Conservation (phyloP, 1,284 basidiomycete genomes). For the Ceratobasidium sp. region DNA sequence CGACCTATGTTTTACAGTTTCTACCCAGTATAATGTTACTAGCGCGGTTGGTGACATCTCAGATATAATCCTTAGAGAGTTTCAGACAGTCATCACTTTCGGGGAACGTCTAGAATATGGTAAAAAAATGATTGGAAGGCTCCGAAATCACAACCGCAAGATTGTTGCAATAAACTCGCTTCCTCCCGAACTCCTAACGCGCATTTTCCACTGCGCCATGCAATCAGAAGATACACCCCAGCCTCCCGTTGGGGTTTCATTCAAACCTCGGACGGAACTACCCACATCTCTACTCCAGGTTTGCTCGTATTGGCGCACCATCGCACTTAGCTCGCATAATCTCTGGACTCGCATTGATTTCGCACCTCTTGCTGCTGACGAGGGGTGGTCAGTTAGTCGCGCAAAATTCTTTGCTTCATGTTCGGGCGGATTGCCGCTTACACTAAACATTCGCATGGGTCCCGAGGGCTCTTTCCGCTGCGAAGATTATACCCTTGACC, state of each 20-base stretch:
- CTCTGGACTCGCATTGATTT: constrained; percentile 2
- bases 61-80: background rate
- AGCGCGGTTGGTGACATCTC: no score
- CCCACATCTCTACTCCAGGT: no score
- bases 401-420: background rate
- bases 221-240: background rate
- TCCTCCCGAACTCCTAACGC: background rate
- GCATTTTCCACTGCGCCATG: background rate
- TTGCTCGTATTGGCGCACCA: background rate
- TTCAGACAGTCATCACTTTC: background rate
- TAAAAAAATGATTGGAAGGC: background rate
- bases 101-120: no score
- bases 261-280: background rate
- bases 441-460: background rate
- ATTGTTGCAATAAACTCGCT: background rate
- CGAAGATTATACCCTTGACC: no score
- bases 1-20: no score
- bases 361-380: background rate
- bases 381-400: background rate
- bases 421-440: background rate
- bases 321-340: background rate
- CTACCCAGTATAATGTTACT: no score
- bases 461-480: background rate
- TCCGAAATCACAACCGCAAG: background rate
- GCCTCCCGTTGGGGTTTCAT: background rate